phyloP scores from a whole-genome alignment of 176 grass and related monocot species.

The Hyparrhenia diplandra region DNA sequence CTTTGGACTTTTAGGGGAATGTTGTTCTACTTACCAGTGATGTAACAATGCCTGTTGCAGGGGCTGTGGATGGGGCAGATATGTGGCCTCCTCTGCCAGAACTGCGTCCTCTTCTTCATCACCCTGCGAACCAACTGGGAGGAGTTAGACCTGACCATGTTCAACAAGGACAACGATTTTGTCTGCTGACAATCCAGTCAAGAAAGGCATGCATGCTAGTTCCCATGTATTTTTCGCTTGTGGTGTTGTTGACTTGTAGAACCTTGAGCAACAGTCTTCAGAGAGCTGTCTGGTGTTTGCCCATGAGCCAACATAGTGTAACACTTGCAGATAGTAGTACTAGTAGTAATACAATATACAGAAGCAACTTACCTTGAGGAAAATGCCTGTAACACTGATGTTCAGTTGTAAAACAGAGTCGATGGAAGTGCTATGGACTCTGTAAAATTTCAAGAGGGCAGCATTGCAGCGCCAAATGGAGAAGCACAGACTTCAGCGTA shows the following conservation, averaged over 20 bases:
- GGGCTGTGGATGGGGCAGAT: constrained; percentile 51
- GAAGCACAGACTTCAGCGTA: not conserved
- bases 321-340: too few species aligned
- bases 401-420: not conserved
- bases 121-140: constrained; percentile 41
- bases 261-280: too few species aligned
- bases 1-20: not conserved
- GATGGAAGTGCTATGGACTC: not conserved
- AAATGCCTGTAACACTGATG: too few species aligned
- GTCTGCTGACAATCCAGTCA: constrained; percentile 20
- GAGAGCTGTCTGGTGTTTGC: too few species aligned
- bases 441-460: not conserved
- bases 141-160: constrained; percentile 19
- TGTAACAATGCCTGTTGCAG: constrained; percentile 20
- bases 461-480: too few species aligned
- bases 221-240: too few species aligned
- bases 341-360: too few species aligned
- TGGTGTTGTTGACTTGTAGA: too few species aligned
- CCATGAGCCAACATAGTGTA: too few species aligned
- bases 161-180: constrained; percentile 2
- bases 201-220: too few species aligned
- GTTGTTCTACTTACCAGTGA: not conserved
- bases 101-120: constrained; percentile 34
- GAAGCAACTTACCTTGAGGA: too few species aligned
- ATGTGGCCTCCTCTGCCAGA: constrained; percentile 42